Conservation (phyloP, 164 flowering plant genomes). For the Macadamia integrifolia region DNA sequence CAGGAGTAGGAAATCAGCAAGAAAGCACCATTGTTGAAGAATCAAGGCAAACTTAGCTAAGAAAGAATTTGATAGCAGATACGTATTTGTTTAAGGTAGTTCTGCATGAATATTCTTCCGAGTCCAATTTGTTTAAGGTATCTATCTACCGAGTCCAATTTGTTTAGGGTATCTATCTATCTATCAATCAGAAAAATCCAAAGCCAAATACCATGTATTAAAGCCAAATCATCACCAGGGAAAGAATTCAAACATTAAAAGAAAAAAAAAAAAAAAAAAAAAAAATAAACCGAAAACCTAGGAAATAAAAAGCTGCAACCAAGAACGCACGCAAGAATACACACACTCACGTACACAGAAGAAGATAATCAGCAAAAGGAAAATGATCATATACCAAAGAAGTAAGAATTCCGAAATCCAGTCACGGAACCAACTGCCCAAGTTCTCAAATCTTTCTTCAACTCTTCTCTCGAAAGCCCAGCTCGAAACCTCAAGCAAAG, state of each 20-base stretch:
- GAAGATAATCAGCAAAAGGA: constrained; percentile 20
- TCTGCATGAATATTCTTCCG: not conserved
- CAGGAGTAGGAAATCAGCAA: constrained; percentile 5
- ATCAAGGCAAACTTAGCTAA: not conserved
- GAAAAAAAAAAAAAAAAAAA: too few relatives aligned
- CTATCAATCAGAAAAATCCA: too few relatives aligned
- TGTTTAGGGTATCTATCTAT: too few relatives aligned
- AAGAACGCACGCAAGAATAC: too few relatives aligned
- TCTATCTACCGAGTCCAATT: too few relatives aligned
- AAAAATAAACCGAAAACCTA: too few relatives aligned
- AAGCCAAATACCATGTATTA: too few relatives aligned
- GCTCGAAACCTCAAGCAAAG: constrained; percentile 37
- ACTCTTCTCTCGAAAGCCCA: constrained; percentile 19
- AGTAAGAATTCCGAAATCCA: constrained; percentile 40
- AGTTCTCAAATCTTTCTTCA: constrained; percentile 30
- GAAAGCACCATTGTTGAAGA: not conserved
- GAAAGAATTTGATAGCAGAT: not conserved
- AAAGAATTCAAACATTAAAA: too few relatives aligned
- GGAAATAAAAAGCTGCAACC: not conserved
- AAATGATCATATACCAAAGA: constrained; percentile 43
- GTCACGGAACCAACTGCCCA: constrained; percentile 37
- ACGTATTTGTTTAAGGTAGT: not conserved
- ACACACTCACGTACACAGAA: too few relatives aligned
- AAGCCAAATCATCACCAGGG: too few relatives aligned
- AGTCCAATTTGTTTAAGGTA: too few relatives aligned